Percentiles rank a stretch among this genome's conserved stretches.
Evolutionary conservation across 495 filamentous ascomycete genomes (phyloP).

Genomic region (Penicillium antarcticum): DNA sequence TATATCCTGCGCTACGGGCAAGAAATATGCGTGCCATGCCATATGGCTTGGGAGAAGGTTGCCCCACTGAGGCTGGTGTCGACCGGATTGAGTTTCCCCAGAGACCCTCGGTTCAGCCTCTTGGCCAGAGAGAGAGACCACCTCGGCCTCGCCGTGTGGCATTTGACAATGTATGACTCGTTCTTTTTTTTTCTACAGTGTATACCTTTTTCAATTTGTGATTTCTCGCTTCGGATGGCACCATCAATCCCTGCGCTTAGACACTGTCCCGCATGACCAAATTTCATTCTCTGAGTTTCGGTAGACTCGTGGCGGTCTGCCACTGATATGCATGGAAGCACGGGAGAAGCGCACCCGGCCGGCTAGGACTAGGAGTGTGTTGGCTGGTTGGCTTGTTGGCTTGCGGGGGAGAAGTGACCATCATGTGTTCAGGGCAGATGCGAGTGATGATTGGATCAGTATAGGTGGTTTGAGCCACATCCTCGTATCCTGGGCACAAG

Average conservation of each 20-base stretch:
- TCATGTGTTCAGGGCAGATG: constrained; percentile 8
- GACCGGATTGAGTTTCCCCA: not conserved
- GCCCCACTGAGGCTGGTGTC: constrained; percentile 7
- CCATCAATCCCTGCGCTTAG: not conserved
- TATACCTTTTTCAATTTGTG: too few relatives aligned
- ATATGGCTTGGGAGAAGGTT: not conserved
- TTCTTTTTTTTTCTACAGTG: too few relatives aligned
- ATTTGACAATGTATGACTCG: not conserved
- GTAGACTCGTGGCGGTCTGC: constrained; percentile 17
- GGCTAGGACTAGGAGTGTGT: not conserved
- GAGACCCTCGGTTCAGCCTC: not conserved
- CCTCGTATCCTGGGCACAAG: not conserved
- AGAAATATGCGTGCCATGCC: constrained; percentile 1
- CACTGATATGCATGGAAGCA: constrained; percentile 32
- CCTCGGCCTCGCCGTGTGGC: not conserved
- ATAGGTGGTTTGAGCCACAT: not conserved
- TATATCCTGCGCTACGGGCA: constrained; percentile 1
- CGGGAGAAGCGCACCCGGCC: constrained; percentile 24
- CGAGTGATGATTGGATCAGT: not conserved
- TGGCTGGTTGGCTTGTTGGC: not conserved
- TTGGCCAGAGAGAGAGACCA: not conserved
- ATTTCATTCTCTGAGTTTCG: not conserved
- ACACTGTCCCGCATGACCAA: not conserved
- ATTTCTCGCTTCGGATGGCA: constrained; percentile 5
- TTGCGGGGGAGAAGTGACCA: not conserved